Conservation (phyloP, 345 rosid genomes). For the Capsella bursapastoris region DNA sequence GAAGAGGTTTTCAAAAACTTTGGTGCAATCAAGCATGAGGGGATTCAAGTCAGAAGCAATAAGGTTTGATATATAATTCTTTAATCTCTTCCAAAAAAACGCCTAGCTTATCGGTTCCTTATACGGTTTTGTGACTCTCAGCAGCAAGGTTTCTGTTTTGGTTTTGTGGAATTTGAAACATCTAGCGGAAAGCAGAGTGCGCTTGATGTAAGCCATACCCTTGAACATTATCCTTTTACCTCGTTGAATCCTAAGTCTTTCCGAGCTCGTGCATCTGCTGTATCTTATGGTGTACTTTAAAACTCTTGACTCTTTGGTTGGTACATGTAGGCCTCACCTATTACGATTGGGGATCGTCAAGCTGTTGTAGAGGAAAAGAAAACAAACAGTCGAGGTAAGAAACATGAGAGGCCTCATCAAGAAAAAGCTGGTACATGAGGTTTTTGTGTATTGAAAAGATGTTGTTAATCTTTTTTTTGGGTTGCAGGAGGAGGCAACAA, state of each 20-base stretch:
- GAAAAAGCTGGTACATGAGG: conserved; percentile 33
- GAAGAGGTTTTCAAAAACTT: conserved; percentile 66
- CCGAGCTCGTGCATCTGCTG: background rate
- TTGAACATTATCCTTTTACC: background rate
- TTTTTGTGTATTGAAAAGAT: conserved; percentile 1
- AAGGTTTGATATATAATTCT: conserved; percentile 55
- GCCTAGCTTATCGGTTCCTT: conserved; percentile 16
- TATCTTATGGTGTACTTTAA: background rate
- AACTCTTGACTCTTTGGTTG: conserved; percentile 15
- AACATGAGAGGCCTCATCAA: conserved; percentile 31
- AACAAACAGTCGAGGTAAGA: conserved; percentile 66
- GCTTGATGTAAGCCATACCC: conserved; percentile 54
- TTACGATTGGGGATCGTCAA: conserved; percentile 60
- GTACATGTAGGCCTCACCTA: conserved; percentile 69
- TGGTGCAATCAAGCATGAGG: conserved; percentile 71
- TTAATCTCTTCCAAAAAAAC: background rate
- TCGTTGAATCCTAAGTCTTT: background rate
- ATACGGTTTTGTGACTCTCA: conserved; percentile 34
- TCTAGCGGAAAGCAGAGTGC: conserved; percentile 59
- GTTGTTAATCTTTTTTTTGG: background rate
- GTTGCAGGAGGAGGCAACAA: conserved; percentile 39
- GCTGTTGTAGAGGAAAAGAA: conserved; percentile 78
- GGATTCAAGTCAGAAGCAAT: conserved; percentile 73
- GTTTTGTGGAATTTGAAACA: conserved; percentile 74
- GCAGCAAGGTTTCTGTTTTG: conserved; percentile 79